These are phyloP conservation scores for Bruguiera gymnorhiza DNA, from an alignment of 345 rosid genomes.

Conservation along the genomic window DNA sequence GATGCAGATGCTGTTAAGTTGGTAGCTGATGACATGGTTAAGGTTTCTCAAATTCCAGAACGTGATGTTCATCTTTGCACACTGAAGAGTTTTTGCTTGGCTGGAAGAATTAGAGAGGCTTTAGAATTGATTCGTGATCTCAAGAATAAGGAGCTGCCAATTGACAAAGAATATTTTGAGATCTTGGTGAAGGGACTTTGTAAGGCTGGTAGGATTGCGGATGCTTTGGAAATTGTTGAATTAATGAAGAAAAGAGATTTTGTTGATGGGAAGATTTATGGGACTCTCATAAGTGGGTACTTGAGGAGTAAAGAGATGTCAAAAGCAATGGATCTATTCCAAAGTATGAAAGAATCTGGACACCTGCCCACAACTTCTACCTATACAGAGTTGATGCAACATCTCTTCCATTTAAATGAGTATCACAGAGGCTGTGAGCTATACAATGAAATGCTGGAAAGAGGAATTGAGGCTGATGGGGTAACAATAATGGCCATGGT, in stretches of 20 bases:
- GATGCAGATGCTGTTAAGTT: conserved; percentile 45
- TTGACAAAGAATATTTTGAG: conserved; percentile 51
- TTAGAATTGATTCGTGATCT: conserved; percentile 58
- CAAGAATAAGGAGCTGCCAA: conserved; percentile 42
- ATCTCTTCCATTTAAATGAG: conserved; percentile 47
- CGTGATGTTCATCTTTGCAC: conserved; percentile 46
- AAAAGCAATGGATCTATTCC: conserved; percentile 53
- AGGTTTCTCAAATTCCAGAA: conserved; percentile 45
- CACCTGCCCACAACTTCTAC: conserved; percentile 44
- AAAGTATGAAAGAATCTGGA: conserved; percentile 53
- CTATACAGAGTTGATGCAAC: conserved; percentile 67
- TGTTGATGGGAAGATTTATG: conserved; percentile 48
- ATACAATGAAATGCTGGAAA: conserved; percentile 62
- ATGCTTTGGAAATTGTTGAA: conserved; percentile 70
- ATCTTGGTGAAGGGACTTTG: conserved; percentile 72
- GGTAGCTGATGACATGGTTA: conserved; percentile 60
- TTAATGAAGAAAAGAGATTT: conserved; percentile 58
- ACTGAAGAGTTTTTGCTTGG: conserved; percentile 63
- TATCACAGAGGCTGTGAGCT: conserved; percentile 54
- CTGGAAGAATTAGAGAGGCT: conserved; percentile 73
- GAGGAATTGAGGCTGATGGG: conserved; percentile 51
- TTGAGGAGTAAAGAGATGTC: conserved; percentile 52
- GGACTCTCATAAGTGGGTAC: conserved; percentile 55
- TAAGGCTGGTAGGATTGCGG: conserved; percentile 55
- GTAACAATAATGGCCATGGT: conserved; percentile 61